Evolutionary conservation across 495 filamentous ascomycete genomes (phyloP).

Genomic region (Thermothielavioides terrestris): DNA sequence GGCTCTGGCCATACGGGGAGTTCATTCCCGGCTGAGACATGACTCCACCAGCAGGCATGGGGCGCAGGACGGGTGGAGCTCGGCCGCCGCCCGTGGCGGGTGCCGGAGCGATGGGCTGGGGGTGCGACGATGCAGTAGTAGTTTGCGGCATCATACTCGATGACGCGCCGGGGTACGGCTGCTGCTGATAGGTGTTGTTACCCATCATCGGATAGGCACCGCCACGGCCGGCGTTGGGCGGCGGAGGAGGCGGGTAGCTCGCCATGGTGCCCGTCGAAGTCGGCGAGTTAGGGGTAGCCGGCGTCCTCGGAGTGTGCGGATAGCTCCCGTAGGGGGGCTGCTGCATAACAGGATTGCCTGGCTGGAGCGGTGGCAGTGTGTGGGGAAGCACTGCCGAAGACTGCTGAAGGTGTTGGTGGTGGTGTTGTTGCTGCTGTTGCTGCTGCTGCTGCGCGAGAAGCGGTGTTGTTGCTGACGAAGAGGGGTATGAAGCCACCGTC

Average conservation of each 20-base stretch:
- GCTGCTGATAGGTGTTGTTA: constrained; percentile 45
- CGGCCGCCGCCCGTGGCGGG: constrained; percentile 51
- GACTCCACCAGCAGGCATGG: constrained; percentile 55
- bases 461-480: constrained; percentile 23
- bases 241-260: constrained; percentile 51
- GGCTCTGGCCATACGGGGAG: constrained; percentile 42
- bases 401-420: constrained; percentile 46
- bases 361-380: constrained; percentile 64
- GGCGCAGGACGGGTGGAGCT: constrained; percentile 45
- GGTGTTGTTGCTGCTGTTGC: constrained; percentile 26
- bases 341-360: constrained; percentile 53
- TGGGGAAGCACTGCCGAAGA: constrained; percentile 48
- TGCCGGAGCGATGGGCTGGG: constrained; percentile 63
- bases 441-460: constrained; percentile 5
- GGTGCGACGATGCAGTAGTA: constrained; percentile 56
- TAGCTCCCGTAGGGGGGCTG: constrained; percentile 49
- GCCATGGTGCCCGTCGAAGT: constrained; percentile 53
- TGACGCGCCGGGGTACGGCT: constrained; percentile 46
- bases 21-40: constrained; percentile 42
- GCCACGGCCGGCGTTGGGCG: constrained; percentile 46
- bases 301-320: constrained; percentile 55
- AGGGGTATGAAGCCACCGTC: constrained; percentile 28
- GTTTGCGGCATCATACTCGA: constrained; percentile 57
- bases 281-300: constrained; percentile 53
- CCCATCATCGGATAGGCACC: constrained; percentile 39